Conservation (phyloP, 805 yeast species). For the Yueomyces sp. region DNA sequence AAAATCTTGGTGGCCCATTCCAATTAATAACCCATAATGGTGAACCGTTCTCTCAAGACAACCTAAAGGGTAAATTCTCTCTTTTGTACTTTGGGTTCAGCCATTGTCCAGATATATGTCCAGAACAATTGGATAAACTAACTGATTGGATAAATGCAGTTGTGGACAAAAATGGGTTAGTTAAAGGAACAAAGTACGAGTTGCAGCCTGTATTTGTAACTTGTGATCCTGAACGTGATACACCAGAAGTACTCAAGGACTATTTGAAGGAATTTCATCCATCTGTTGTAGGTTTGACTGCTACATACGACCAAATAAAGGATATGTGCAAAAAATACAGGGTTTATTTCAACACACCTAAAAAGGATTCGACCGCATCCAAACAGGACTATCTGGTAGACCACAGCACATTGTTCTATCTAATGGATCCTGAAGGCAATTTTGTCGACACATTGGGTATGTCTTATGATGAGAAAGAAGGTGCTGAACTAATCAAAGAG, state of each 20-base stretch:
- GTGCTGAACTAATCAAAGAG: constrained; percentile 60
- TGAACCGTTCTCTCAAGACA: constrained; percentile 53
- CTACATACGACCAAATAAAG: constrained; percentile 76
- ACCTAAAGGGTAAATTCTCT: constrained; percentile 68
- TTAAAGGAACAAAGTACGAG: constrained; percentile 30
- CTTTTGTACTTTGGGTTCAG: constrained; percentile 92
- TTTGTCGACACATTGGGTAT: constrained; percentile 91
- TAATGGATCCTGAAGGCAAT: constrained; percentile 98
- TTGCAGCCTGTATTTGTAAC: constrained; percentile 86
- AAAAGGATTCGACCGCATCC: constrained; percentile 35
- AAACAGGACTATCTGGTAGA: constrained; percentile 94
- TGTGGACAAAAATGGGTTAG: constrained; percentile 21
- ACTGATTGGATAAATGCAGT: constrained; percentile 53
- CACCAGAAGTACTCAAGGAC: constrained; percentile 71
- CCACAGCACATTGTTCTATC: constrained; percentile 90
- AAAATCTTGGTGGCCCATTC: constrained; percentile 88
- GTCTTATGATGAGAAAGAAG: constrained; percentile 68
- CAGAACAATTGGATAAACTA: constrained; percentile 90
- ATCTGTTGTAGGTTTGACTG: constrained; percentile 80
- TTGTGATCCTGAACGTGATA: constrained; percentile 93
- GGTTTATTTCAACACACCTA: constrained; percentile 96
- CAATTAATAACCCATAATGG: constrained; percentile 59
- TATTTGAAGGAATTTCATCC: constrained; percentile 86
- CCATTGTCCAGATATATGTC: constrained; percentile 97
- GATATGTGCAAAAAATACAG: constrained; percentile 77